Evolutionary conservation across 2,329 filamentous ascomycete species (phyloP), one percentile per base, ranked within the genome.

Genomic region (Chlorencoelia australis): DNA sequence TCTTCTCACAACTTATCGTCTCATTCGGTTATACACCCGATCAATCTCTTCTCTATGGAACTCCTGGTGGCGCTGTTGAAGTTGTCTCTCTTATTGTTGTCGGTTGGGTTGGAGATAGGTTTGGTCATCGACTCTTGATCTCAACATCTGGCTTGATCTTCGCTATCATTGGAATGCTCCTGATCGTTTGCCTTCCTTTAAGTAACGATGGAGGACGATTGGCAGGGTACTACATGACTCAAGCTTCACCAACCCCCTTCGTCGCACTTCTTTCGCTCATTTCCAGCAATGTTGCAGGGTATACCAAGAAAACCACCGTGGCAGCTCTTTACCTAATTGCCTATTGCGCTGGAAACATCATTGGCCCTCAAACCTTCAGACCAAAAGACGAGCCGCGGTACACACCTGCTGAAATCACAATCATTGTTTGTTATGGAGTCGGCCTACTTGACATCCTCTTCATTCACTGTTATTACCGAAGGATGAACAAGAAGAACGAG

Each of bases 1-100:
- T 75, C 44, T 69, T 69, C 33, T 74, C 70, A 0, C 59, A 75
- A 32, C 71, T 77, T 33, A 75, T 76, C 45, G 53, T 72, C 38
- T 69, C 69, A 7, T 55, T 58, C 30, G 55, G 55, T 6, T 58
- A 55, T 40, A 54, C 48, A 9, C 35, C 52, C 2, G 49, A 55
- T 14, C 33, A 55, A 30, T 54, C 53, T 6, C 41, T 55, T 9
- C 44, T 56, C 4, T 50, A 52, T 7, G 50, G 50, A 11, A 54
- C 51, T 3, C 53, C 53, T 2, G 49, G 47, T 4, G 55, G 55
- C 11, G 51, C 44, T 5, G 43, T 53, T 6, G 49, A 53, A 44
- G 45, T 55, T 13, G 43, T 55, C 11, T 31, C 39, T 15, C 41
- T 56, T 4, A 44, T 56, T 7, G 32, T 30, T 4, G 46, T 43